These are phyloP conservation scores for Boletus tylopilopsis DNA, from an alignment of 768 basidiomycete species.

Conservation along the genomic window DNA sequence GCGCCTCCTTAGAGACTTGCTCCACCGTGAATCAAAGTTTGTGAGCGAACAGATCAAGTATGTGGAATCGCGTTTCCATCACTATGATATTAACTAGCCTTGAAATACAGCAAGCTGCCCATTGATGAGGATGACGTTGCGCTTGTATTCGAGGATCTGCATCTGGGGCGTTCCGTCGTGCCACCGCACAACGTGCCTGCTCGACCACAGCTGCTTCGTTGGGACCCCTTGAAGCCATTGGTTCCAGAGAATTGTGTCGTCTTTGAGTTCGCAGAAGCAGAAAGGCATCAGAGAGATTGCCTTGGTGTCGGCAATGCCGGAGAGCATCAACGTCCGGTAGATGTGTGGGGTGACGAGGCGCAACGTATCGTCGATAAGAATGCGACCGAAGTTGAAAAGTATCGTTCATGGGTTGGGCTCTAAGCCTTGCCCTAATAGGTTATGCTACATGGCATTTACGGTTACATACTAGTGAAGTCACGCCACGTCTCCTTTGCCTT, in stretches of 20 bases:
- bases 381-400: conserved; percentile 53
- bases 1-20: conserved; percentile 71
- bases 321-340: conserved; percentile 36
- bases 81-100: neutral
- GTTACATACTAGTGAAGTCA: neutral
- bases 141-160: conserved; percentile 83
- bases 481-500: neutral
- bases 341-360: conserved; percentile 70
- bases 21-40: conserved; percentile 69
- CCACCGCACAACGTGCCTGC: conserved; percentile 75
- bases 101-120: conserved; percentile 55
- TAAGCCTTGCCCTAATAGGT: neutral
- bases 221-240: conserved; percentile 67
- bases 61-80: conserved; percentile 21
- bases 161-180: conserved; percentile 71
- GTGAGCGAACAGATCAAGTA: conserved; percentile 57
- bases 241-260: conserved; percentile 82
- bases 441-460: too few relatives aligned
- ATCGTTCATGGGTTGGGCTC: conserved; percentile 49
- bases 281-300: conserved; percentile 55
- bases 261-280: conserved; percentile 73
- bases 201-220: conserved; percentile 73
- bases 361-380: conserved; percentile 55
- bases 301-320: conserved; percentile 16
- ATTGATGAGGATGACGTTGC: conserved; percentile 82